Conservation (phyloP, 139 green algal species). For the Limnomonas spitsbergensis region DNA sequence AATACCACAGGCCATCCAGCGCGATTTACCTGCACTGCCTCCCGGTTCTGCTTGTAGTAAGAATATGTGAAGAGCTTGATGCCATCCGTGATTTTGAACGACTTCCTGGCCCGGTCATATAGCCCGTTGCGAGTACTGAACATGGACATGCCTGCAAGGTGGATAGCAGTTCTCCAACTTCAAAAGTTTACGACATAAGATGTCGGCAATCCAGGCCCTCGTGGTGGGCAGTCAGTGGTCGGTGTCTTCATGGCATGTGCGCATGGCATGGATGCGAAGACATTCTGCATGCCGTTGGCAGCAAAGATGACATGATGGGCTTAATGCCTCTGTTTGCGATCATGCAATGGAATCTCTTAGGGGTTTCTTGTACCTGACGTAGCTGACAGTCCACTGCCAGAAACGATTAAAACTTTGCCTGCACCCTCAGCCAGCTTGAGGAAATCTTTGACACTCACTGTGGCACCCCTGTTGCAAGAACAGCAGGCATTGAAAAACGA, state of each 20-base stretch:
- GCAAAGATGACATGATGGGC: background rate
- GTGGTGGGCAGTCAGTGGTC: background rate
- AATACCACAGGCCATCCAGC: too few relatives aligned
- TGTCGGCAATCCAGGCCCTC: background rate
- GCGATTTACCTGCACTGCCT: conserved; percentile 55
- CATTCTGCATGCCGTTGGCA: background rate
- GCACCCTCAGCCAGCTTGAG: conserved; percentile 22
- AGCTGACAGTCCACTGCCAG: conserved; percentile 78
- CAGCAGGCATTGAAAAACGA: too few relatives aligned
- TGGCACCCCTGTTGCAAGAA: background rate
- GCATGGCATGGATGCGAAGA: background rate
- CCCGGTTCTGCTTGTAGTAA: conserved; percentile 69
- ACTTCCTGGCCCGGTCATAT: conserved; percentile 76
- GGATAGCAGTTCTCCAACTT: background rate
- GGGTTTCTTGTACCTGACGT: conserved; percentile 53
- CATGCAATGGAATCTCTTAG: background rate
- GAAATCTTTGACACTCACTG: conserved; percentile 13
- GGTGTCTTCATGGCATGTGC: background rate
- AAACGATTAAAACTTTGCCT: conserved; percentile 65
- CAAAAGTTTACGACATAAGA: conserved; percentile 10
- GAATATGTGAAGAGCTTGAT: conserved; percentile 85
- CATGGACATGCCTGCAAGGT: conserved; percentile 79
- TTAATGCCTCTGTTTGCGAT: background rate
- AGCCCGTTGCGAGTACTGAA: conserved; percentile 82
- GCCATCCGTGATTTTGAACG: conserved; percentile 75